These are phyloP conservation scores for Neopestalotiopsis sp. DNA, from an alignment of 2,329 filamentous ascomycete species.

Conservation along the genomic window DNA sequence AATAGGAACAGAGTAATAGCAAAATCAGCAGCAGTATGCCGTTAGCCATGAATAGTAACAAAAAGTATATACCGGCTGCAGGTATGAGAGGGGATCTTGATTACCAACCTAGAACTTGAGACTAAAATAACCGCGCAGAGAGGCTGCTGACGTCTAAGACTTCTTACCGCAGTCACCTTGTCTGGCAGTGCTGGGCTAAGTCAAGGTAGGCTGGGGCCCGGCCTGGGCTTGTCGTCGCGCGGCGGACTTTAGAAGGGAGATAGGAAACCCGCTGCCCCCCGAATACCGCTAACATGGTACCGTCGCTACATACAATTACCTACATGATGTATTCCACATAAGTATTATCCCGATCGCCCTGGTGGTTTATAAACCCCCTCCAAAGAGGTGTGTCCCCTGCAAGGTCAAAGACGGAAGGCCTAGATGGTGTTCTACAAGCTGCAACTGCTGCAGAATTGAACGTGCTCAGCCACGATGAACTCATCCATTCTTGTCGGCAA, in stretches of 20 bases:
- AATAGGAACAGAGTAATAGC: no score
- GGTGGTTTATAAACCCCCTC: neutral
- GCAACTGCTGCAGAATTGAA: neutral
- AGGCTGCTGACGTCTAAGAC: neutral
- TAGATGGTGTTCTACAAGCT: neutral
- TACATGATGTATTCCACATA: no score
- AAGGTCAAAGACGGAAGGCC: neutral
- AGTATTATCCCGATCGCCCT: neutral
- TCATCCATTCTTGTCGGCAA: neutral
- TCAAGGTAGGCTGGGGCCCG: neutral
- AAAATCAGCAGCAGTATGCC: no score
- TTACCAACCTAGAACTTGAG: neutral
- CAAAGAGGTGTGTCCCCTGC: neutral
- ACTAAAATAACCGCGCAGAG: neutral
- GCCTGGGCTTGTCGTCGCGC: neutral
- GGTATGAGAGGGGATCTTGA: neutral
- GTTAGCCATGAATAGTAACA: no score
- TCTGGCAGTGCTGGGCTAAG: neutral
- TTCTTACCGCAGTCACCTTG: constrained; percentile 1
- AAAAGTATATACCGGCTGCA: neutral
- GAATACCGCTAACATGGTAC: no score
- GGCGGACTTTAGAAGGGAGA: constrained; percentile 1
- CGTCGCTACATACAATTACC: no score
- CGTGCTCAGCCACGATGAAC: neutral
- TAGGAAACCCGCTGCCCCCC: neutral